A percentile compares a stretch with the other conserved stretches of the same genome.
phyloP scores from a whole-genome alignment of 192 early-diverging fungal genomes.

The Coemansia erecta region DNA sequence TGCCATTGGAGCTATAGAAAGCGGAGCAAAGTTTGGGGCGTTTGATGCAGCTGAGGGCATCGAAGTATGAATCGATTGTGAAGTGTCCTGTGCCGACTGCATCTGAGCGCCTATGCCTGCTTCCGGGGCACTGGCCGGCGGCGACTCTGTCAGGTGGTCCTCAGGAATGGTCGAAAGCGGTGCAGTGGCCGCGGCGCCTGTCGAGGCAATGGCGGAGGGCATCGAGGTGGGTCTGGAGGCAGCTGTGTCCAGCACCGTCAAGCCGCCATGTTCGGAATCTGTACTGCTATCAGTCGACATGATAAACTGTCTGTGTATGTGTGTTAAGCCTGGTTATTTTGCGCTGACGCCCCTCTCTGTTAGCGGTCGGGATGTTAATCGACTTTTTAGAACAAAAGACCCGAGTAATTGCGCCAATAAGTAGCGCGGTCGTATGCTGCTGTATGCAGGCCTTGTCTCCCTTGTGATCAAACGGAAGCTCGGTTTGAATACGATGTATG shows the following conservation, averaged over 20 bases:
- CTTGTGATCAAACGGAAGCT: too few species aligned
- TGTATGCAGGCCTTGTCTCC: too few species aligned
- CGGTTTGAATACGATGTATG: too few species aligned
- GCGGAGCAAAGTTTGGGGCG: slow-evolving; percentile 5
- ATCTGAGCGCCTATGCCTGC: slow-evolving; percentile 1
- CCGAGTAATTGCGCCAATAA: too few species aligned
- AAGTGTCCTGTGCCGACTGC: slow-evolving; percentile 9
- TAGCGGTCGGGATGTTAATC: too few species aligned
- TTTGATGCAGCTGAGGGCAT: not conserved
- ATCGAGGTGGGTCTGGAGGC: not conserved
- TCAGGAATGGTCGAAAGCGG: not conserved
- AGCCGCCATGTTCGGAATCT: not conserved
- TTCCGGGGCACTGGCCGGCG: not conserved
- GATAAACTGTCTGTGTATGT: slow-evolving; percentile 1
- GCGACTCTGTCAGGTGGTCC: slow-evolving; percentile 1
- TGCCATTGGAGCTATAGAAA: not conserved
- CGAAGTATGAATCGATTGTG: slow-evolving; percentile 10
- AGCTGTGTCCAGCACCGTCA: not conserved
- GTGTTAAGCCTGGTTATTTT: too few species aligned
- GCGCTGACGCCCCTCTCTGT: too few species aligned
- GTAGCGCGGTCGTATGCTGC: too few species aligned
- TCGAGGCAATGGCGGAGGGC: not conserved
- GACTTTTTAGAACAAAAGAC: too few species aligned
- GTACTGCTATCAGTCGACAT: not conserved
- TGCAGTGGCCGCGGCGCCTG: not conserved